These are phyloP conservation scores for Lathyrus oleraceus DNA, from an alignment of 306 rosid species.

Conservation along the genomic window DNA sequence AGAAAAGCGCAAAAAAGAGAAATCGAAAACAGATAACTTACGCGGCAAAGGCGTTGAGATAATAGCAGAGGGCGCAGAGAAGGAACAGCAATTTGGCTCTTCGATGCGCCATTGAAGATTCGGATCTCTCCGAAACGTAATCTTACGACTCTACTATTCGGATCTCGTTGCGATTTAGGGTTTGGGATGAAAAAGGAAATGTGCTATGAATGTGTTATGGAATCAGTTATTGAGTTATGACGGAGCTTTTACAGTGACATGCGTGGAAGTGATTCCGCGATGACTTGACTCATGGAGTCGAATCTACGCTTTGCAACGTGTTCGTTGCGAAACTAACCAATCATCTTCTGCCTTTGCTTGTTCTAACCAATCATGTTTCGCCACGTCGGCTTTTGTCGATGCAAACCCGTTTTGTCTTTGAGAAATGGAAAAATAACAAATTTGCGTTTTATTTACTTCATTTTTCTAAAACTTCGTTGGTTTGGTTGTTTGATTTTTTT, in stretches of 20 bases:
- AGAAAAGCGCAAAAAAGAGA: not conserved
- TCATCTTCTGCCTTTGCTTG: slow-evolving; percentile 35
- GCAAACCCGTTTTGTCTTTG: not conserved
- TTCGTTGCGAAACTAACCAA: slow-evolving; percentile 56
- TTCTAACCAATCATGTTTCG: slow-evolving; percentile 38
- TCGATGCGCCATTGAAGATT: slow-evolving; percentile 75
- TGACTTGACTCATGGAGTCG: slow-evolving; percentile 35
- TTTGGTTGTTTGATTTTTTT: too few relatives aligned
- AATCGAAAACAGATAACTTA: slow-evolving; percentile 19
- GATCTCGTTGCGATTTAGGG: slow-evolving; percentile 34
- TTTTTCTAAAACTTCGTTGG: too few relatives aligned
- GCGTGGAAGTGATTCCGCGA: slow-evolving; percentile 35
- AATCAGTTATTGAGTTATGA: not conserved
- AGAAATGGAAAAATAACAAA: not conserved
- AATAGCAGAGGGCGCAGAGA: slow-evolving; percentile 61
- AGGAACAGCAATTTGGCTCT: slow-evolving; percentile 53
- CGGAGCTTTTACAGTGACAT: slow-evolving; percentile 22
- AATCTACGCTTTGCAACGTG: slow-evolving; percentile 60
- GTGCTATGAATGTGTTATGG: not conserved
- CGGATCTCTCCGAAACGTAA: slow-evolving; percentile 41
- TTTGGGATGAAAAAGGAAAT: slow-evolving; percentile 15
- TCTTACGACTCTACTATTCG: slow-evolving; percentile 11
- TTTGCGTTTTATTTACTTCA: not conserved
- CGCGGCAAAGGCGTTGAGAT: slow-evolving; percentile 73
- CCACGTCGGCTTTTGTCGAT: slow-evolving; percentile 40